These are phyloP conservation scores for Dryas alaskensis DNA, from an alignment of 306 rosid species.

Conservation along the genomic window DNA sequence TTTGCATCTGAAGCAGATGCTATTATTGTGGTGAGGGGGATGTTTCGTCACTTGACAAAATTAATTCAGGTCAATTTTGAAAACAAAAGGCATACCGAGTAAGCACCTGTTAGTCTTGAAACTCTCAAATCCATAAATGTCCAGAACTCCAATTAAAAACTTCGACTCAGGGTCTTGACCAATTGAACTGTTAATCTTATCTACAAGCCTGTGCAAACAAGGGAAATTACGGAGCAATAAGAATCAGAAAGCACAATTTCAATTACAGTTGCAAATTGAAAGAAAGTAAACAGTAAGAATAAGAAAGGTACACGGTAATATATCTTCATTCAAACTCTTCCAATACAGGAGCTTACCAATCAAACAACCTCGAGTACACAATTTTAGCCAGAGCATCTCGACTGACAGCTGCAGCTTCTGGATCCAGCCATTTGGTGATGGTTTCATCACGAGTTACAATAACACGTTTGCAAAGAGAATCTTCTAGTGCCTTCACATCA, in stretches of 20 bases:
- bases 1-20: neutral
- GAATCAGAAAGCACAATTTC: neutral
- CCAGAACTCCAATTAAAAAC: constrained; percentile 89
- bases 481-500: constrained; percentile 90
- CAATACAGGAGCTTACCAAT: constrained; percentile 60
- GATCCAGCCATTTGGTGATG: constrained; percentile 90
- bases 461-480: constrained; percentile 98
- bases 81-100: constrained; percentile 44
- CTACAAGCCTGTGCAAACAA: constrained; percentile 81
- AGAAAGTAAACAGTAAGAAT: constrained; percentile 21
- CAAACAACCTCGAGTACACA: constrained; percentile 90
- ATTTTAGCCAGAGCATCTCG: constrained; percentile 97
- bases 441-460: constrained; percentile 97
- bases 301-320: constrained; percentile 14
- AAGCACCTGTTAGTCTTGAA: constrained; percentile 98
- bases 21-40: neutral
- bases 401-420: constrained; percentile 83
- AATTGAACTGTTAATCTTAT: constrained; percentile 81
- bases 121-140: constrained; percentile 99
- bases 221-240: constrained; percentile 20
- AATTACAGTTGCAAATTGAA: constrained; percentile 17
- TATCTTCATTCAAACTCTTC: constrained; percentile 23
- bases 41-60: constrained; percentile 15
- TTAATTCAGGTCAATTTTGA: constrained; percentile 32
- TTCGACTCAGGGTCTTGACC: constrained; percentile 95